Evolutionary conservation across 306 rosid genomes (phyloP).

Genomic region (Biancaea sappan): DNA sequence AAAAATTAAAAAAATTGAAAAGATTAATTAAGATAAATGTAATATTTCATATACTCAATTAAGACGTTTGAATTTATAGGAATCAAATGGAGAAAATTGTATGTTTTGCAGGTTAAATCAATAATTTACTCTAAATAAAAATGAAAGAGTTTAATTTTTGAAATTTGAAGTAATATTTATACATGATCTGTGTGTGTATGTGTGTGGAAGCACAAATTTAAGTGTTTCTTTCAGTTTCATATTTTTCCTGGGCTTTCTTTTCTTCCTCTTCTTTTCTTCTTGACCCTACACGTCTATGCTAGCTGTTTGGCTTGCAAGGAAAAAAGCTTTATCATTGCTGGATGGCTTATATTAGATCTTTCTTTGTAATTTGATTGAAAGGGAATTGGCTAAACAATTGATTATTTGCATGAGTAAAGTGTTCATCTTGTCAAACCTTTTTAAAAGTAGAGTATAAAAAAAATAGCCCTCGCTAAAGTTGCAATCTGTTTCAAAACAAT

Average conservation of each 20-base stretch:
- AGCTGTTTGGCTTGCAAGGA: not conserved
- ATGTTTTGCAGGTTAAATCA: too few species aligned
- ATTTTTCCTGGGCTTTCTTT: not conserved
- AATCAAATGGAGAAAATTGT: too few species aligned
- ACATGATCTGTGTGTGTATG: too few species aligned
- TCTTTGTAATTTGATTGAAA: not conserved
- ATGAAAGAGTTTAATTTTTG: too few species aligned
- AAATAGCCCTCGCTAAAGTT: slow-evolving; percentile 13
- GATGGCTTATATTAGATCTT: not conserved
- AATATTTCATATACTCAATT: too few species aligned
- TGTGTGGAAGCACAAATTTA: too few species aligned
- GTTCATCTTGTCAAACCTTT: slow-evolving; percentile 32
- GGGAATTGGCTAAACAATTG: not conserved
- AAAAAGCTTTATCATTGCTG: not conserved
- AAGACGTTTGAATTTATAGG: too few species aligned
- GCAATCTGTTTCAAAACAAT: not conserved
- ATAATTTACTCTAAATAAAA: too few species aligned
- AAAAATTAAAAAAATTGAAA: too few species aligned
- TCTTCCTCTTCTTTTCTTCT: not conserved
- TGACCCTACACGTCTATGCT: slow-evolving; percentile 10
- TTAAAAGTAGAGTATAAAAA: not conserved
- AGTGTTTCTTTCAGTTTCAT: too few species aligned
- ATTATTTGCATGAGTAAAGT: slow-evolving; percentile 18
- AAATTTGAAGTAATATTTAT: too few species aligned
- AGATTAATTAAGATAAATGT: too few species aligned